These are phyloP conservation scores for Periconia digitata DNA, from an alignment of 2,329 filamentous ascomycete genomes.

Conservation along the genomic window DNA sequence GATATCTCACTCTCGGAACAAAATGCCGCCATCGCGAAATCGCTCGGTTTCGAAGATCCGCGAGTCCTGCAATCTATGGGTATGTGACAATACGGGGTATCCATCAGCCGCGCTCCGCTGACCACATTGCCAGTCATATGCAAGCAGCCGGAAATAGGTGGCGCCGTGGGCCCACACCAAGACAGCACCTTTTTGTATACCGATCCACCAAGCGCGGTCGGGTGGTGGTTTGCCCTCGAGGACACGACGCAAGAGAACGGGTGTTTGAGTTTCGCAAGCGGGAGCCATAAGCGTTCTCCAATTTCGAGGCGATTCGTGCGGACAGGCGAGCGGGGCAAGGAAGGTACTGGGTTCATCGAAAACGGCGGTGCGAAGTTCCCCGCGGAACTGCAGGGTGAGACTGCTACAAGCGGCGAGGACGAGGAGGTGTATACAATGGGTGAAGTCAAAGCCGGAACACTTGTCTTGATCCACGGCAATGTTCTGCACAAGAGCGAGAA, in stretches of 20 bases:
- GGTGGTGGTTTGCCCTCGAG: constrained; percentile 97
- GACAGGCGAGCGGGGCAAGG: constrained; percentile 36
- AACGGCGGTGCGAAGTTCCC: constrained; percentile 70
- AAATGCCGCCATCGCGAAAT: constrained; percentile 66
- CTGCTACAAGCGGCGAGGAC: constrained; percentile 40
- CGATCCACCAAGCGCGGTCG: constrained; percentile 81
- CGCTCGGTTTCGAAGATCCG: constrained; percentile 75
- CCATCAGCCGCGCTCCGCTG: neutral
- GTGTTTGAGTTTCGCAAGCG: constrained; percentile 82
- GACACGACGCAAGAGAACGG: constrained; percentile 86
- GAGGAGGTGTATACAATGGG: constrained; percentile 70
- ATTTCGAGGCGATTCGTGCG: constrained; percentile 77
- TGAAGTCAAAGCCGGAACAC: constrained; percentile 85
- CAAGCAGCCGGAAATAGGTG: constrained; percentile 96
- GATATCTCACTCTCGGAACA: constrained; percentile 54
- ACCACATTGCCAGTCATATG: constrained; percentile 67
- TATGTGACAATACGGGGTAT: neutral
- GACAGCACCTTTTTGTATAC: constrained; percentile 94
- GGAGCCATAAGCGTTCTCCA: constrained; percentile 74
- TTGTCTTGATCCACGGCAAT: constrained; percentile 96
- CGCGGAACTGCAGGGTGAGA: constrained; percentile 36
- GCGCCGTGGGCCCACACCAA: constrained; percentile 86
- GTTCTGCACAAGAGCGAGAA: constrained; percentile 93
- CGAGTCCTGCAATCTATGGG: constrained; percentile 84
- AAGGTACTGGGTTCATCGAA: constrained; percentile 55